Conservation (phyloP, 73 alveolate genomes). For the Paramecium sonneborni region DNA sequence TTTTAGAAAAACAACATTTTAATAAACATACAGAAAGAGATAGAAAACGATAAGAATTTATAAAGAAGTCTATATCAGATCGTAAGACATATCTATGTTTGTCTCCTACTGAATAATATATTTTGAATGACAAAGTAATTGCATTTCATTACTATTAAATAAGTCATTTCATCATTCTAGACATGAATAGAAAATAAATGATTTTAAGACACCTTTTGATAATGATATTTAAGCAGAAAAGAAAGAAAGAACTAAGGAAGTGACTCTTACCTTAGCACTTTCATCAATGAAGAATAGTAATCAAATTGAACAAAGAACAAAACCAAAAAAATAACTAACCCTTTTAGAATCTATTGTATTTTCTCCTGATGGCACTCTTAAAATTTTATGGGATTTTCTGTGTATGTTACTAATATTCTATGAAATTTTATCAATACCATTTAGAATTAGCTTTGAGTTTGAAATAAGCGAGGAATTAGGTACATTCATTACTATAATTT, state of each 20-base stretch:
- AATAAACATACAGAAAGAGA: background rate
- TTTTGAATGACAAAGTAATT: conserved; percentile 2
- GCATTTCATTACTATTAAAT: background rate
- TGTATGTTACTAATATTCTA: conserved; percentile 46
- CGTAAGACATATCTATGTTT: background rate
- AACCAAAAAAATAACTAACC: background rate
- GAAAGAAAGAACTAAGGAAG: background rate
- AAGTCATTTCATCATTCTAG: background rate
- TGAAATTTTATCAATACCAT: conserved; percentile 36
- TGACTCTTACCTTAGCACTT: background rate
- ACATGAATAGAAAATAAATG: background rate
- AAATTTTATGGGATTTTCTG: conserved; percentile 27
- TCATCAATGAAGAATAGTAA: background rate
- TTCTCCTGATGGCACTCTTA: background rate
- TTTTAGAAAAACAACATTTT: background rate
- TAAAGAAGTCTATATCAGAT: background rate
- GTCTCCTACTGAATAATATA: conserved; percentile 28
- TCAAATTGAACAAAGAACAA: background rate
- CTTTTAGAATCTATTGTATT: background rate
- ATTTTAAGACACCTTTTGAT: background rate
- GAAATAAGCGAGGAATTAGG: background rate
- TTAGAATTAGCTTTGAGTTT: background rate
- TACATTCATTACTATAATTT: background rate
- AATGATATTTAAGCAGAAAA: background rate
- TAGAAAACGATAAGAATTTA: background rate